Base-by-base conservation (phyloP, 2,329 filamentous ascomycete genomes). In the Calycina herbarum region DNA sequence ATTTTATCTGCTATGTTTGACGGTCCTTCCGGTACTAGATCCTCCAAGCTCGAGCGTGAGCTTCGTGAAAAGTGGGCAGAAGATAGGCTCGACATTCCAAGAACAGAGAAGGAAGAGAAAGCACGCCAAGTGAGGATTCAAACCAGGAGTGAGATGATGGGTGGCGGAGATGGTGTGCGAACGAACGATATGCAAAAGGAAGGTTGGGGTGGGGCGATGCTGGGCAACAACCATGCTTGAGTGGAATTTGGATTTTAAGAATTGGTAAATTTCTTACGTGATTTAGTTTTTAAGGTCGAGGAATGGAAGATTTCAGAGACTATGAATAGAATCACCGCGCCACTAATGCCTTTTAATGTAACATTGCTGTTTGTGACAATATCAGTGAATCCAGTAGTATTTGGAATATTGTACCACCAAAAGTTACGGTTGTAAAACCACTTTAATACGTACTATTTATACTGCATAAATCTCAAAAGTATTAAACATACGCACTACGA, bases 111-210 rank as follows among this genome's bases (percentile, higher is more conserved):
- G 31, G 56, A 58, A 20, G 56, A 58, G 56, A 58, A 58, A 35
- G 56, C 20, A n/a, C 6, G 56, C 2, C 56, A 58, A 29, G 56
- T 24, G 29, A 29, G 56, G 29, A 58, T 58, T 35, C 6, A 33
- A n/a, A 58, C 15, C 15, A 58, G 56, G 56, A 58, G 29, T 29
- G 56, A 58, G 27, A 33, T 58, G 2, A 58, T 58, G n/a, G 56
- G 56, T 11, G 56, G 56, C 6, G 56, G 56, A 31, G 56, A 58
- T 35, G 56, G 56, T 15, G 56, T 58, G 17, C 6, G 56, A 15
- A 58, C 56, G 11, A 58, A 58, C 27, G 56, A 58, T n/a, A 58
- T 58, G 56, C 56, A 58, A 20, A 58, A 58, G 29, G 56, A 20
- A 20, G 56, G 56, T 31, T 58, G 56, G 56, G 56, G 56, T 31